A percentile compares a stretch with the other conserved stretches of the same genome.
Evolutionary conservation across 305 asterid species (phyloP).

Genomic region (Solanum chacoense): DNA sequence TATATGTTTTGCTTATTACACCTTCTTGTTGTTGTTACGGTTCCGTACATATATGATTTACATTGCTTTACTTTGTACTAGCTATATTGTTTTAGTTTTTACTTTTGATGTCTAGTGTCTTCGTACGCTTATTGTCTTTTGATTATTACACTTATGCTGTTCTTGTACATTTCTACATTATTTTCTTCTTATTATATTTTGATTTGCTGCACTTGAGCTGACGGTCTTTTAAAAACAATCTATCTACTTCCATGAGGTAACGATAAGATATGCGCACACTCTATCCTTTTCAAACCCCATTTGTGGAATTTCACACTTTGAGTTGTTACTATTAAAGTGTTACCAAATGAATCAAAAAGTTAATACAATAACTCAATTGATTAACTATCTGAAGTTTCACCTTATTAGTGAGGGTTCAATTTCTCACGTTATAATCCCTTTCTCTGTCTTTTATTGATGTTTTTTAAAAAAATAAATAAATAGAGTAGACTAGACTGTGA

Average conservation of each 20-base stretch:
- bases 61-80: background rate
- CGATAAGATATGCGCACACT: background rate
- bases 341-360: background rate
- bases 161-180: no score
- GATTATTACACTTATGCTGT: no score
- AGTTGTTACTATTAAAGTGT: background rate
- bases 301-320: background rate
- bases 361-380: background rate
- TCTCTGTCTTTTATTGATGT: background rate
- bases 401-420: rapidly evolving
- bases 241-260: no score
- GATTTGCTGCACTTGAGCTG: no score
- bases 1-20: no score
- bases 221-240: rapidly evolving
- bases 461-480: background rate
- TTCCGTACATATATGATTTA: rapidly evolving
- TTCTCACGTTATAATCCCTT: background rate
- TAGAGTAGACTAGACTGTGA: background rate
- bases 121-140: no score
- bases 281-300: no score
- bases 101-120: background rate
- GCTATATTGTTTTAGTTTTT: no score
- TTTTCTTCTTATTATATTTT: background rate
- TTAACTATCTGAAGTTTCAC: background rate
- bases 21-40: background rate